Percentiles rank a stretch among this genome's conserved stretches.
Conservation (phyloP, 345 rosid genomes). For the Arabidopsis suecica region DNA sequence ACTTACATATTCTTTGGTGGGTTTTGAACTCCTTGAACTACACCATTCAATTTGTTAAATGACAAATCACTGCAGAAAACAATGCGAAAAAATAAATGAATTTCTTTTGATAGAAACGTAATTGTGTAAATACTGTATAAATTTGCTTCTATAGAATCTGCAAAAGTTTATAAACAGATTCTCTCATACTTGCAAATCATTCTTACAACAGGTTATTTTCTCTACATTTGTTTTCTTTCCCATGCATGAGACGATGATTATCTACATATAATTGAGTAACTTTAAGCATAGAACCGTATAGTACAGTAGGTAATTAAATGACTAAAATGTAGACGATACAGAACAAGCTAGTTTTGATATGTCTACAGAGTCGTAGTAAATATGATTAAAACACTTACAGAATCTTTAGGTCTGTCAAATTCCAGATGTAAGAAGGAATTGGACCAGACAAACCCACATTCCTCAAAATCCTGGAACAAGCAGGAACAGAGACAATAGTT, state of each 20-base stretch:
- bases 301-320: not conserved
- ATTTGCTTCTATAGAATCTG: not conserved
- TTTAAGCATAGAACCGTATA: not conserved
- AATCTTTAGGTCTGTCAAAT: not conserved
- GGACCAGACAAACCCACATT: slow-evolving; percentile 38
- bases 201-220: not conserved
- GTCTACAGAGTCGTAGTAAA: not conserved
- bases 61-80: slow-evolving; percentile 40
- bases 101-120: not conserved
- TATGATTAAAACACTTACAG: slow-evolving; percentile 27
- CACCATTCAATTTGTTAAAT: slow-evolving; percentile 40
- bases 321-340: not conserved
- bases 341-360: slow-evolving; percentile 9
- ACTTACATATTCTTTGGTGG: slow-evolving; percentile 26
- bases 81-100: not conserved
- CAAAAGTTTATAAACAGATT: not conserved
- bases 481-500: not conserved
- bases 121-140: not conserved
- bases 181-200: slow-evolving; percentile 7
- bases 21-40: not conserved
- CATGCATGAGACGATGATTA: not conserved
- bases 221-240: no score
- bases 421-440: slow-evolving; percentile 43
- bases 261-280: not conserved
- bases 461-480: slow-evolving; percentile 37